Base-by-base conservation (phyloP, 139 green algal species). In the Asterochloris erici region DNA sequence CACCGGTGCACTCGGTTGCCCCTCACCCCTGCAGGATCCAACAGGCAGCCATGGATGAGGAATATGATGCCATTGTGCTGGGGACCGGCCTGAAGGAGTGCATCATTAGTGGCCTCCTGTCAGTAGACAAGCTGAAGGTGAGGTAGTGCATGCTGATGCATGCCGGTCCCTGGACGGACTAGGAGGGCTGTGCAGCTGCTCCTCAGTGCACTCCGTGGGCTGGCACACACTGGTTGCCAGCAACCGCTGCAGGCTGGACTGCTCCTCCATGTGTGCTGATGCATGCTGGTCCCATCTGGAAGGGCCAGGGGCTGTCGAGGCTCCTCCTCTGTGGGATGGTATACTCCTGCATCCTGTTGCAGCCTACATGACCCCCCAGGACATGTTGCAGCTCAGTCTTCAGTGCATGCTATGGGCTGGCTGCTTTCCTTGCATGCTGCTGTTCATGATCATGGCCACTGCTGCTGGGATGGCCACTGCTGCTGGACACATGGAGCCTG, bases 41-140 rank as follows among this genome's bases (percentile, higher is more conserved):
- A 54, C 38, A 54, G 38, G 38, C 38, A 54, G 38, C 38, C 38
- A 98, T 99, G 96, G 93, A 99, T 73, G 90, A 98, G 82, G 82
- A 92, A 26, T 99, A 99, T 78, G 97, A 99, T 81, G 97, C 93
- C 16, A 98, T 99, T 71, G 96, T 99, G 66, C 91, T 99, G 64
- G 97, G 97, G 62, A 99, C 97, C 9, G 97, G 97, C 0, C 89
- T 99, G n/a, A 99, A 99, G 87, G 97, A 99, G 80, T 99, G 97
- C 89, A 98, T 99, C 74, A 91, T 99, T 78, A 93, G 82, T 62
- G 97, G 97, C 12, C 90, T 99, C 73, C 94, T 99, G 64, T 98
- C 93, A 14, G 96, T 99, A 47, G 91, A 96, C 70, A 92, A 93
- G 10, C 85, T 94, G 23, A 99, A 99, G 93, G 95, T 98, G 74